Evolutionary conservation across 2,329 filamentous ascomycete genomes (phyloP).

Genomic region (Plectosphaerella plurivora): DNA sequence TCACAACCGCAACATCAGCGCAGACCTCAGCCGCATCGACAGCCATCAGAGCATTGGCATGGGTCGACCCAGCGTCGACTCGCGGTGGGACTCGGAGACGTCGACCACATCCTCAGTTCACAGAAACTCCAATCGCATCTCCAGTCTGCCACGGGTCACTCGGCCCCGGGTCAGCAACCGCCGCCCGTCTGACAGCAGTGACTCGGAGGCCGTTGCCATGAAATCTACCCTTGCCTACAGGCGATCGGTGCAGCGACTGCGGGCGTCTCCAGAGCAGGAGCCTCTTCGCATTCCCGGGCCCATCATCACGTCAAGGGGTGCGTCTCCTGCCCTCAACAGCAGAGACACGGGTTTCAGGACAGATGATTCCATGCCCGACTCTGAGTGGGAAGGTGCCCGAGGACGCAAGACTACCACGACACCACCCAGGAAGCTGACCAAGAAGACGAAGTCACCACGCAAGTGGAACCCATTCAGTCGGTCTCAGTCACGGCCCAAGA

Average conservation of each 20-base stretch:
- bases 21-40: conserved; percentile 42
- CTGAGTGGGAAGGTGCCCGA: conserved; percentile 28
- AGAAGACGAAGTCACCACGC: conserved; percentile 49
- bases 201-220: conserved; percentile 43
- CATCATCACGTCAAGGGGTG: conserved; percentile 39
- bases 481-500: conserved; percentile 39
- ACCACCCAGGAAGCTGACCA: conserved; percentile 49
- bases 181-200: conserved; percentile 52
- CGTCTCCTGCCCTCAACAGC: conserved; percentile 49
- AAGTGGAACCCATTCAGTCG: conserved; percentile 63
- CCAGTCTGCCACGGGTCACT: conserved; percentile 40
- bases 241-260: conserved; percentile 48
- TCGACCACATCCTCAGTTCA: conserved; percentile 35
- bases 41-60: conserved; percentile 43
- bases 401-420: conserved; percentile 21
- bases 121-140: conserved; percentile 47
- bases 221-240: conserved; percentile 51
- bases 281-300: conserved; percentile 47
- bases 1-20: conserved; percentile 53
- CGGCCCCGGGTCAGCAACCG: conserved; percentile 21
- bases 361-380: conserved; percentile 47
- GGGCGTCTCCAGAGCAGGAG: conserved; percentile 35
- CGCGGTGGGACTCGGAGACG: conserved; percentile 34
- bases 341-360: conserved; percentile 53
- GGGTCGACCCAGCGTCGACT: conserved; percentile 37